Conservation (phyloP, 2,329 filamentous ascomycete genomes). For the Tolypocladium tropicale region DNA sequence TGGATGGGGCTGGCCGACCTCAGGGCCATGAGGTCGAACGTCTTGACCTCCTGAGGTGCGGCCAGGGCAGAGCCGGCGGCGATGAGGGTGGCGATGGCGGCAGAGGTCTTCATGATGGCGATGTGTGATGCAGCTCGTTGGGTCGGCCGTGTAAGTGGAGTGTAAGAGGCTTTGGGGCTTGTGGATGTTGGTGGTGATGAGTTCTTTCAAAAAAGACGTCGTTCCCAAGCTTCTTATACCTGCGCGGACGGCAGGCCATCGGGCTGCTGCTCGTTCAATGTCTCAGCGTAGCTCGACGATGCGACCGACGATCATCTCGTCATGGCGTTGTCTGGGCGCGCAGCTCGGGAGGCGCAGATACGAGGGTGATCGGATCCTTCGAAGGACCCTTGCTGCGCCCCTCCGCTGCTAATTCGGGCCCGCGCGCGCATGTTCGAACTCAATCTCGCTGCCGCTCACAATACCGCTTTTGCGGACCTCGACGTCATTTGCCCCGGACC, state of each 20-base stretch:
- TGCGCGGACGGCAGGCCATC: not conserved
- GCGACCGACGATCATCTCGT: not conserved
- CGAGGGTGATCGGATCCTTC: not conserved
- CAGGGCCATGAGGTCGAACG: constrained; percentile 40
- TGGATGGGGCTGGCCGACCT: constrained; percentile 40
- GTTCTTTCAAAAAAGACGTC: not conserved
- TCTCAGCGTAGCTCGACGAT: not conserved
- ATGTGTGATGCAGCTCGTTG: not conserved
- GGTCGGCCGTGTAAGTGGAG: not conserved
- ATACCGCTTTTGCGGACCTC: not conserved
- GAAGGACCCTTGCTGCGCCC: not conserved
- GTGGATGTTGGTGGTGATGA: not conserved
- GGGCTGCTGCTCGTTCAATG: not conserved
- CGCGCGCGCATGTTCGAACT: not conserved
- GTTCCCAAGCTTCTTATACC: not conserved
- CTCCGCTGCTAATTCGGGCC: too few relatives aligned
- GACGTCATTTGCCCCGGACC: not conserved
- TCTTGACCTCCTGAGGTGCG: constrained; percentile 14
- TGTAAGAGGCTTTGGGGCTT: not conserved
- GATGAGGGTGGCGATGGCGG: constrained; percentile 13
- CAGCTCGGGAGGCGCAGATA: not conserved
- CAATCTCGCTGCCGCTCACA: not conserved
- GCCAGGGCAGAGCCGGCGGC: constrained; percentile 17
- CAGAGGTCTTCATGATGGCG: constrained; percentile 17
- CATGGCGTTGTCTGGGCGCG: not conserved